These are phyloP conservation scores for Ceratocystis alfenasii DNA, from an alignment of 2,329 filamentous ascomycete species.

Conservation along the genomic window DNA sequence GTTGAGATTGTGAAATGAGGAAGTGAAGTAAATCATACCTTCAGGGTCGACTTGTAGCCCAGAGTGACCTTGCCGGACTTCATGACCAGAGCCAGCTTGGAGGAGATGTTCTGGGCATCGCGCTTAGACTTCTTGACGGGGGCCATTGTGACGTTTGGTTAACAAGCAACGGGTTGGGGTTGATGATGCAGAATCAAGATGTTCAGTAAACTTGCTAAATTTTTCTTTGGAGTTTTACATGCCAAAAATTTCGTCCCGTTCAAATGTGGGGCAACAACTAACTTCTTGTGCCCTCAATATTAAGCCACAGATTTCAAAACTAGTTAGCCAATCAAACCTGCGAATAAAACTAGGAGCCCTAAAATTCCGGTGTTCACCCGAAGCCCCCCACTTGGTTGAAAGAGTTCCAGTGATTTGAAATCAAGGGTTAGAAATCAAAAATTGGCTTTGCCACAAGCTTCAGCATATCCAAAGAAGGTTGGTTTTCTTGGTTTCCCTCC, in stretches of 20 bases:
- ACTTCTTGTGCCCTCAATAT: conserved; percentile 13
- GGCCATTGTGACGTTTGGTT: conserved; percentile 47
- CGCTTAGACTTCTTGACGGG: conserved; percentile 72
- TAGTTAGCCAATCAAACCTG: conserved; percentile 26
- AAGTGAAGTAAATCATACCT: conserved; percentile 22
- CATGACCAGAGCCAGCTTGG: conserved; percentile 50
- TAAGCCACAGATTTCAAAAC: conserved; percentile 22
- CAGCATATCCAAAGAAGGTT: conserved; percentile 20
- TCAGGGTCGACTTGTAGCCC: conserved; percentile 60
- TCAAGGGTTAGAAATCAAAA: conserved; percentile 33
- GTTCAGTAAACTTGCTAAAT: neutral
- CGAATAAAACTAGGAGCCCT: conserved; percentile 28
- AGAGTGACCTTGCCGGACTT: conserved; percentile 69
- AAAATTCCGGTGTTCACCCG: conserved; percentile 31
- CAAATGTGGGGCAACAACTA: conserved; percentile 15
- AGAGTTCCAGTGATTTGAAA: conserved; percentile 40
- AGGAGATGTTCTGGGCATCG: conserved; percentile 63
- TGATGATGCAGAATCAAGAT: conserved; percentile 28
- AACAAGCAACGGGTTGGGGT: conserved; percentile 23
- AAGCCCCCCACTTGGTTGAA: conserved; percentile 16
- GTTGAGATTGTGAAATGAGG: conserved; percentile 25
- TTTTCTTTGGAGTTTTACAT: neutral
- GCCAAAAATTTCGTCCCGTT: conserved; percentile 12
- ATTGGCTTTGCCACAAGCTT: conserved; percentile 22
- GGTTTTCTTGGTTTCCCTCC: conserved; percentile 21